Evolutionary conservation across 1,284 basidiomycete species (phyloP).

Genomic region (Cutaneotrichosporon cavernicola): DNA sequence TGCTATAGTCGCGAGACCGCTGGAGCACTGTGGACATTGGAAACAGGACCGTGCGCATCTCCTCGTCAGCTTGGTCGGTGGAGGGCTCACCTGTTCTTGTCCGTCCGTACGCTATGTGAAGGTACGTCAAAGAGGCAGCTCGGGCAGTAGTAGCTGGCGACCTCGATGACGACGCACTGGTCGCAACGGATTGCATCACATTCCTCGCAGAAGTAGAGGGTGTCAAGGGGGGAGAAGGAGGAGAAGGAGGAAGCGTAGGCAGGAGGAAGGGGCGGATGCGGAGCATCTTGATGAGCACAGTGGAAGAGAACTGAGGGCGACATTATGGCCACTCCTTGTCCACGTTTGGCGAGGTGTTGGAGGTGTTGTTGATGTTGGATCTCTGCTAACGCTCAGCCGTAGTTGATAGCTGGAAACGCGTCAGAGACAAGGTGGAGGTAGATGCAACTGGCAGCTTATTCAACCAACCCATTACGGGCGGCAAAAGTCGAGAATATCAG

Average conservation of each 20-base stretch:
- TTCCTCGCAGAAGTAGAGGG: conserved; percentile 96
- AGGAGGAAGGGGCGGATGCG: conserved; percentile 58
- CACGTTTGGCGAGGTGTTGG: neutral
- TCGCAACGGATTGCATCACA: conserved; percentile 93
- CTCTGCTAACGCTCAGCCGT: neutral
- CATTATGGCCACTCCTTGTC: neutral
- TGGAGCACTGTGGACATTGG: conserved; percentile 85
- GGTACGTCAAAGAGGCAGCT: conserved; percentile 99
- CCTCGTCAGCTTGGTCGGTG: conserved; percentile 17
- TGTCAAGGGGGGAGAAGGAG: conserved; percentile 76
- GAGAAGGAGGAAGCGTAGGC: conserved; percentile 72
- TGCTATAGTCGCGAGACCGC: conserved; percentile 81
- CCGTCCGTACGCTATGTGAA: conserved; percentile 87
- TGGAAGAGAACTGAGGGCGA: conserved; percentile 35
- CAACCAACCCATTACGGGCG: neutral
- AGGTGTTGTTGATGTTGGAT: neutral
- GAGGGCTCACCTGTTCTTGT: conserved; percentile 76
- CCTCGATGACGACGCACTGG: conserved; percentile 84
- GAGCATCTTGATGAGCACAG: conserved; percentile 52
- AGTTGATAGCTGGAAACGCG: neutral
- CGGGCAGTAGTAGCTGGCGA: conserved; percentile 95
- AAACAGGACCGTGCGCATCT: conserved; percentile 98
- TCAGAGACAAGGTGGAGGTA: neutral
- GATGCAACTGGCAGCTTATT: neutral
- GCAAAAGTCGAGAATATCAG: neutral